Conservation (phyloP, 495 filamentous ascomycete genomes). For the Penicillium arizonense region DNA sequence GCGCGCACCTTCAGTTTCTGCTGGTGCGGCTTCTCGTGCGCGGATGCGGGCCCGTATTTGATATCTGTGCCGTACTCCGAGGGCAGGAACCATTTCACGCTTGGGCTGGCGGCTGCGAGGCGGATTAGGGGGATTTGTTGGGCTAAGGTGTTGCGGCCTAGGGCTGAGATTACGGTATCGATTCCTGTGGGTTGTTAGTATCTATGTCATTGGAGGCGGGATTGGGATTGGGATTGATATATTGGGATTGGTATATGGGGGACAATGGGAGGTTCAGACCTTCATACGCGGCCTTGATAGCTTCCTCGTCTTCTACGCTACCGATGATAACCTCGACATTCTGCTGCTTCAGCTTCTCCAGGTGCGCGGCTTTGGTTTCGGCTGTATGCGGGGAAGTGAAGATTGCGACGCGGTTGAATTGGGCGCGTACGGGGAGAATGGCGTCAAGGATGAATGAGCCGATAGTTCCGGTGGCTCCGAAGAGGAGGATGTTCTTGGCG, state of each 20-base stretch:
- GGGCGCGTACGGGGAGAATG: conserved; percentile 51
- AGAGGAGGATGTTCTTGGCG: conserved; percentile 55
- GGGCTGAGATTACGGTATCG: conserved; percentile 64
- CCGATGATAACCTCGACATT: conserved; percentile 60
- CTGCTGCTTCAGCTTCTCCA: conserved; percentile 43
- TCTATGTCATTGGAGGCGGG: not conserved
- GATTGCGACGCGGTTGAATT: conserved; percentile 56
- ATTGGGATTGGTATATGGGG: not conserved
- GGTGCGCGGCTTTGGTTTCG: conserved; percentile 30
- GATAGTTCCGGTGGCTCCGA: conserved; percentile 70
- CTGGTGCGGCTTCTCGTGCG: conserved; percentile 65
- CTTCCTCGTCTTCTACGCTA: conserved; percentile 50
- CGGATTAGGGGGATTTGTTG: conserved; percentile 58
- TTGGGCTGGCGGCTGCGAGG: conserved; percentile 52
- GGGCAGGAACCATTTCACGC: conserved; percentile 66
- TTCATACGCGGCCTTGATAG: conserved; percentile 52
- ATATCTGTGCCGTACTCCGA: conserved; percentile 77
- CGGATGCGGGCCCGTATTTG: conserved; percentile 59
- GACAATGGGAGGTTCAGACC: conserved; percentile 23
- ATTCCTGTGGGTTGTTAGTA: conserved; percentile 33
- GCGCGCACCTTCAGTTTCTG: conserved; percentile 65
- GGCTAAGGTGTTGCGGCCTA: conserved; percentile 58
- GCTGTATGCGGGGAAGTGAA: conserved; percentile 61
- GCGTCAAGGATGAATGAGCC: conserved; percentile 61
- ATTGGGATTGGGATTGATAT: not conserved